Evolutionary conservation across 2,329 filamentous ascomycete species (phyloP), one percentile per base, ranked within the genome.

Genomic region (Fusarium torreyae): DNA sequence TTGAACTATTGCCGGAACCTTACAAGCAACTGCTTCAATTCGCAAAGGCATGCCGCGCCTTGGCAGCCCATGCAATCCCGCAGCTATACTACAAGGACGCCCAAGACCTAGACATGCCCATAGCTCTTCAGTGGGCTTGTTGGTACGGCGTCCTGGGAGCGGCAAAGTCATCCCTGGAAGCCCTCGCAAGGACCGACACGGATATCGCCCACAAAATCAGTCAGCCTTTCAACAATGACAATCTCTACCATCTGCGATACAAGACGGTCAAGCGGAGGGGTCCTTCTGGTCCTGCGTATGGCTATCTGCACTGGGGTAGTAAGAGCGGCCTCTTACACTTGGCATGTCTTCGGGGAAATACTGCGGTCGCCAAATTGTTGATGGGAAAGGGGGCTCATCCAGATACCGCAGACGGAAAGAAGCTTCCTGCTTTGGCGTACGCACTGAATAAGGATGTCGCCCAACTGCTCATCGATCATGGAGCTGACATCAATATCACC

Each of bases 291-390:
- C 49, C 49, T 13, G 34, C 53, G n/a, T 53, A 50, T 46, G 49
- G 62, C 9, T 64, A 64, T 24, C n/a, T 69, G 24, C 52, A 59
- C 44, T 69, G 55, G 59, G 58, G 45, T 22, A 36, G 46, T 5
- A 42, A 31, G 14, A 66, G 56, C 10, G 45, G 53, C 18, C 69
- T 71, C 20, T 46, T 71, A 38, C 68, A 71, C 31, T 22, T 71
- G 22, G 46, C 68, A 10, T 71, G 68, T 17, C 28, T 71, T n/a
- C 60, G 65, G 15, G 68, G 68, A 9, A 71, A 71, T n/a, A 69
- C 61, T 14, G 61, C 65, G 2, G 39, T 71, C 22, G 61, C 34
- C 3, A 48, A 59, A 14, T 26, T 69, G 14, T 46, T 71, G 28
- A 48, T 71, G 9, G 38, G 49, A 3, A 59, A 36, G 0, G 68